These are phyloP conservation scores for Carallia pectinifolia DNA, from an alignment of 345 rosid genomes.

Conservation along the genomic window DNA sequence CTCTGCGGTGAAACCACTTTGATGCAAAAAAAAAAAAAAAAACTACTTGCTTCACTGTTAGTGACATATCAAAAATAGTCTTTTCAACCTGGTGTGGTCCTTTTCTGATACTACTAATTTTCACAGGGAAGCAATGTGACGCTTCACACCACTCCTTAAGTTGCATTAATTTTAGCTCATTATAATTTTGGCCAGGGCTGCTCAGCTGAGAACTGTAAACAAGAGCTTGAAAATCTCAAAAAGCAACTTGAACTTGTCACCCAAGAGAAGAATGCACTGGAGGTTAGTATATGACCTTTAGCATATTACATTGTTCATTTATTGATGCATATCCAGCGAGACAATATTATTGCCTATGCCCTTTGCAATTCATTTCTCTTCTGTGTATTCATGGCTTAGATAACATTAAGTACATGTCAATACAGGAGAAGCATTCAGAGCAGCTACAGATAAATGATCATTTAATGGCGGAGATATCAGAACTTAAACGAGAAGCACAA, in stretches of 20 bases:
- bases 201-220: slow-evolving; percentile 27
- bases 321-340: neutral
- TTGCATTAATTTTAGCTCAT: neutral
- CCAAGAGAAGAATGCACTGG: slow-evolving; percentile 55
- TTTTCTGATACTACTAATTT: neutral
- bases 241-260: slow-evolving; percentile 51
- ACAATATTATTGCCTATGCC: neutral
- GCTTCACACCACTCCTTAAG: neutral
- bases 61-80: no score
- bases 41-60: no score
- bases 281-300: slow-evolving; percentile 47
- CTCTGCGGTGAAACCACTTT: neutral
- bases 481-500: slow-evolving; percentile 54
- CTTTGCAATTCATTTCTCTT: slow-evolving; percentile 4
- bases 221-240: slow-evolving; percentile 61
- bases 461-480: slow-evolving; percentile 56
- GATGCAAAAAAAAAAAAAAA: neutral
- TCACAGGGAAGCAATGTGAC: neutral
- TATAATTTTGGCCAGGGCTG: slow-evolving; percentile 32
- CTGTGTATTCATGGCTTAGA: neutral
- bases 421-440: slow-evolving; percentile 61
- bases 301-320: neutral
- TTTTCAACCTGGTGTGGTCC: neutral
- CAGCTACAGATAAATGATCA: slow-evolving; percentile 47
- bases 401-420: neutral